These are phyloP conservation scores for Dactylonectria estremocensis DNA, from an alignment of 2,329 filamentous ascomycete genomes.

Conservation along the genomic window DNA sequence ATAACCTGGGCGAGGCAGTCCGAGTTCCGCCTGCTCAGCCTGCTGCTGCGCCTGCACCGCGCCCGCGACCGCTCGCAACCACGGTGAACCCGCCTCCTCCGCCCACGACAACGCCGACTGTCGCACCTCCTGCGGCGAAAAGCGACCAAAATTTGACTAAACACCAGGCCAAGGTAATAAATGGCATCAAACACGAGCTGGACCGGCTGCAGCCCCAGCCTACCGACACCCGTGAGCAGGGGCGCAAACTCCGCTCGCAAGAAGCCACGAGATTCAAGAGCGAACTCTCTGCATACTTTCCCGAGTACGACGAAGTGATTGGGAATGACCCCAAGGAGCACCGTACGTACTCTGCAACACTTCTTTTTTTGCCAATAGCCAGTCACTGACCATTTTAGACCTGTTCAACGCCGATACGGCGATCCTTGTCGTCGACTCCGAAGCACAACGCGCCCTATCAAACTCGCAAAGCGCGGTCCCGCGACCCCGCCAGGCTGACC, in stretches of 20 bases:
- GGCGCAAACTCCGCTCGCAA: slow-evolving; percentile 86
- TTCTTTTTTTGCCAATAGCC: neutral
- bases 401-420: slow-evolving; percentile 80
- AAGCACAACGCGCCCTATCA: slow-evolving; percentile 49
- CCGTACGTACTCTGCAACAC: slow-evolving; percentile 67
- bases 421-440: slow-evolving; percentile 77
- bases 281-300: slow-evolving; percentile 91
- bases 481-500: slow-evolving; percentile 45
- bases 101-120: slow-evolving; percentile 24
- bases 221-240: slow-evolving; percentile 69
- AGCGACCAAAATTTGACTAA: slow-evolving; percentile 58
- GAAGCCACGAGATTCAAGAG: slow-evolving; percentile 91
- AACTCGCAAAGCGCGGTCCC: slow-evolving; percentile 50
- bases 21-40: slow-evolving; percentile 47
- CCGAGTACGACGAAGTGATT: slow-evolving; percentile 94
- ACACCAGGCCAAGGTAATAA: slow-evolving; percentile 71
- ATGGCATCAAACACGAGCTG: slow-evolving; percentile 75
- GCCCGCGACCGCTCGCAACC: slow-evolving; percentile 40
- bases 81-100: slow-evolving; percentile 35
- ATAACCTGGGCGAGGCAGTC: slow-evolving; percentile 39
- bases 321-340: slow-evolving; percentile 85
- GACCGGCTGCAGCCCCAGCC: slow-evolving; percentile 67
- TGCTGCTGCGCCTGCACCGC: slow-evolving; percentile 43
- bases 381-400: slow-evolving; percentile 66
- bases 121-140: slow-evolving; percentile 39